Base-by-base conservation (phyloP, 2,329 filamentous ascomycete species). In the Microcera coccophila region DNA sequence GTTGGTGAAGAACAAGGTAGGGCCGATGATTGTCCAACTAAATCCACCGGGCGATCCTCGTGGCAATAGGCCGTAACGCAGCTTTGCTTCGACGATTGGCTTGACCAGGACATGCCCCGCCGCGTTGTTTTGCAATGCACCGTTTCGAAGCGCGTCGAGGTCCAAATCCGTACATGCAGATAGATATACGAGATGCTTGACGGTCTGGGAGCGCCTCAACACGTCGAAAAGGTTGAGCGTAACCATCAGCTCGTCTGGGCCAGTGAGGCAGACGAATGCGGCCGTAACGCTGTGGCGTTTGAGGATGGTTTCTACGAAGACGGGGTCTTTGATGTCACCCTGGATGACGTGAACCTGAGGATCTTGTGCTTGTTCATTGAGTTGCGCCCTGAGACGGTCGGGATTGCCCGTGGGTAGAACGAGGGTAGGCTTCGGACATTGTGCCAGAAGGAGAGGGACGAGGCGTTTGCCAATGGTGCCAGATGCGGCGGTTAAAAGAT, bases 181-280 rank as follows among this genome's bases (percentile, higher is more conserved):
- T 14, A 50, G 3, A 18, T 48, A 50, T 2, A 50, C 47, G 14
- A 50, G 24, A 39, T 50, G 47, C 19, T 50, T 36, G 4, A 50
- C 41, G 3, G 41, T 45, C 17, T 12, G 33, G 10, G 33, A 18
- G 4, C 29, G 36, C 17, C 34, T 44, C 11, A 48, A 14, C 9
- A 45, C 41, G 14, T 50, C 45, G 29, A 50, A 42, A 3, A 45
- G 19, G 41, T 50, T 50, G 24, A 50, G 39, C 3, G 47, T 48
- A n/a, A 45, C 39, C 41, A 50, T 50, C 17, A 50, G 16, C 32
- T 50, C 47, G 15, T 50, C 45, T 22, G 41, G 44, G 12, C 45
- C 45, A 9, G 26, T 45, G 15, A 50, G 28, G 17, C 47, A 50
- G 10, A 50, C 3, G n/a, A 48, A 42, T 10, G 21, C 35, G 3